Evolutionary conservation across 306 rosid genomes (phyloP).

Genomic region (Potentilla sterilis): DNA sequence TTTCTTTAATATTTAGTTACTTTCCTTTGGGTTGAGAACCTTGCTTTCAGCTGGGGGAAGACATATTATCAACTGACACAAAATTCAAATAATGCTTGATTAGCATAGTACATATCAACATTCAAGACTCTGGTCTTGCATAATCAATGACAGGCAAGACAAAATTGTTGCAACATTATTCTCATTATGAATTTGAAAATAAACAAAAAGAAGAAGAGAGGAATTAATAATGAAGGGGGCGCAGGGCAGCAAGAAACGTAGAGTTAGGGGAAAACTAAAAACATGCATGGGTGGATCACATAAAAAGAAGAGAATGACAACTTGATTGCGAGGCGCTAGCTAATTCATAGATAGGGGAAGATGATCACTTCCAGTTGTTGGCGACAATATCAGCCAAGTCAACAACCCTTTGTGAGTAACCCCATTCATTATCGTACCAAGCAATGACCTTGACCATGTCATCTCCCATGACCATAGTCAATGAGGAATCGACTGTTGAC

Average conservation of each 20-base stretch:
- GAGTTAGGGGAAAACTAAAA: slow-evolving; percentile 9
- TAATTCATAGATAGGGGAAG: neutral
- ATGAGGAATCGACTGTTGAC: slow-evolving; percentile 90
- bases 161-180: slow-evolving; percentile 41
- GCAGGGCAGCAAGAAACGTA: neutral
- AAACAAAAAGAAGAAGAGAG: slow-evolving; percentile 25
- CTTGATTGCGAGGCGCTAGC: neutral
- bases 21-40: neutral
- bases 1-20: neutral
- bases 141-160: slow-evolving; percentile 33
- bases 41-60: neutral
- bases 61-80: neutral
- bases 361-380: slow-evolving; percentile 72
- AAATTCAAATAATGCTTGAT: neutral
- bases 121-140: slow-evolving; percentile 34
- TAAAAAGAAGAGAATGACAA: neutral
- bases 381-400: slow-evolving; percentile 99
- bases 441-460: slow-evolving; percentile 98
- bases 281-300: neutral
- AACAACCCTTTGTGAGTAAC: slow-evolving; percentile 97
- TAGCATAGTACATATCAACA: neutral
- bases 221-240: neutral
- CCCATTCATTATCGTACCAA: slow-evolving; percentile 99
- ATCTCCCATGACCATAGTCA: slow-evolving; percentile 98
- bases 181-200: slow-evolving; percentile 43